Evolutionary conservation across 768 basidiomycete genomes (phyloP).

Genomic region (Macrolepiota dolichaula): DNA sequence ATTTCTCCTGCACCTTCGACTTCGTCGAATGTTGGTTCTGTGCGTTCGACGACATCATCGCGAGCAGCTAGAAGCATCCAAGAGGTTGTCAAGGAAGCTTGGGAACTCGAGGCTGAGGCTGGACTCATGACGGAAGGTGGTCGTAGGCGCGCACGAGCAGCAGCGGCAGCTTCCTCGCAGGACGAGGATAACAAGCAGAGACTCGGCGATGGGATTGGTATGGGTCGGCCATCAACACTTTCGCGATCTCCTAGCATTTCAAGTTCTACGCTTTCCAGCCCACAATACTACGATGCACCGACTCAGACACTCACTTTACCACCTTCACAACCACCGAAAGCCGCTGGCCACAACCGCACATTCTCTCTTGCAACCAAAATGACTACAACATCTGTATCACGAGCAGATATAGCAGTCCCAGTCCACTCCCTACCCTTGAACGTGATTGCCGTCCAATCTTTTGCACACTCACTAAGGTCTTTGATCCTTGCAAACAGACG

Average conservation of each 20-base stretch:
- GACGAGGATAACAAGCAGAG: conserved; percentile 12
- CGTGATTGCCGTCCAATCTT: conserved; percentile 54
- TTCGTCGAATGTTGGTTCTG: conserved; percentile 2
- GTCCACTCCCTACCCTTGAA: conserved; percentile 67
- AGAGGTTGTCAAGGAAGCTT: conserved; percentile 59
- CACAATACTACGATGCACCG: conserved; percentile 56
- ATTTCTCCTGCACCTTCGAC: conserved; percentile 8
- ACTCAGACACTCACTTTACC: conserved; percentile 66
- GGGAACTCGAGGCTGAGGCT: conserved; percentile 79
- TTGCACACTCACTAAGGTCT: conserved; percentile 53
- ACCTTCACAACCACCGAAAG: conserved; percentile 51
- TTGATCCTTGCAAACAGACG: conserved; percentile 64
- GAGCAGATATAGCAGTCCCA: conserved; percentile 52
- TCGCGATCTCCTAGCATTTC: conserved; percentile 12
- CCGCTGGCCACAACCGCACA: conserved; percentile 50
- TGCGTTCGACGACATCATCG: conserved; percentile 11
- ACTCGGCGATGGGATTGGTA: background rate
- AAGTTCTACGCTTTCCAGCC: conserved; percentile 38
- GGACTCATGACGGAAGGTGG: conserved; percentile 75
- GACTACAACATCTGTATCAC: conserved; percentile 17
- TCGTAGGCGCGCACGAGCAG: conserved; percentile 61
- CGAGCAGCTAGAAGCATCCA: conserved; percentile 13
- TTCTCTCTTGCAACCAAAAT: conserved; percentile 50
- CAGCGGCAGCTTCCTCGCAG: conserved; percentile 38
- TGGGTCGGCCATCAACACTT: conserved; percentile 16